Percentiles rank a stretch among this genome's conserved stretches.
Conservation (phyloP, 2,329 filamentous ascomycete species). For the Blastomyces silverae region DNA sequence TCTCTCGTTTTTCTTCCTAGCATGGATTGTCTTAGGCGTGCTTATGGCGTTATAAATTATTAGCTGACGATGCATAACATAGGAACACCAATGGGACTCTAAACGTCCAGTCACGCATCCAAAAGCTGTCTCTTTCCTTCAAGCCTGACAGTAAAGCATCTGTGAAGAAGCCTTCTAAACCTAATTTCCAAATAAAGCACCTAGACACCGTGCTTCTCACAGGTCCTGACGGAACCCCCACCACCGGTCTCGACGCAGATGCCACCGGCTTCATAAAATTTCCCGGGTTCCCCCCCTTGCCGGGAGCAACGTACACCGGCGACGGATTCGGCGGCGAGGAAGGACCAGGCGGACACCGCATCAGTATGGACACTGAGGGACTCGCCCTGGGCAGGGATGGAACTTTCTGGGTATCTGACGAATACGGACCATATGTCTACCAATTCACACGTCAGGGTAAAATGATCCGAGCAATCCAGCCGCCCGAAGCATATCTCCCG, state of each 20-base stretch:
- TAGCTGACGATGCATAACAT: not conserved
- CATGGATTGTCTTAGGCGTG: not conserved
- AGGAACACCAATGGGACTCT: slow-evolving; percentile 64
- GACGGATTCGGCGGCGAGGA: slow-evolving; percentile 59
- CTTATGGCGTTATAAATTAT: not conserved
- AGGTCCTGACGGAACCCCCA: slow-evolving; percentile 55
- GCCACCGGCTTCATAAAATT: slow-evolving; percentile 49
- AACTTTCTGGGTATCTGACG: slow-evolving; percentile 62
- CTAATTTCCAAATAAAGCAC: slow-evolving; percentile 59
- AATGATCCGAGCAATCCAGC: slow-evolving; percentile 58
- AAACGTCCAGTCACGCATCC: slow-evolving; percentile 61
- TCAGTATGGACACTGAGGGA: slow-evolving; percentile 61
- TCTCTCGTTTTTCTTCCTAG: not conserved
- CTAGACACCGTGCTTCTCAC: slow-evolving; percentile 58
- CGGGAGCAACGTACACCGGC: slow-evolving; percentile 57
- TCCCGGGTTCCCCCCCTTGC: slow-evolving; percentile 55
- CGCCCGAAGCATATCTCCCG: slow-evolving; percentile 59
- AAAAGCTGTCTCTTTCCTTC: slow-evolving; percentile 59
- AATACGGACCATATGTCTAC: slow-evolving; percentile 66
- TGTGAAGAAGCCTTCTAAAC: slow-evolving; percentile 46
- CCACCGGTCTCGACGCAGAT: slow-evolving; percentile 59
- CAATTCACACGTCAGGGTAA: slow-evolving; percentile 53
- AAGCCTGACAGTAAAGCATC: slow-evolving; percentile 49
- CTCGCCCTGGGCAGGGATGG: slow-evolving; percentile 55
- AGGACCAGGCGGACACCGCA: slow-evolving; percentile 51